Percentiles rank a stretch among this genome's conserved stretches.
Evolutionary conservation across 1,284 basidiomycete species (phyloP).

Genomic region (Xerocomus amazonicus): DNA sequence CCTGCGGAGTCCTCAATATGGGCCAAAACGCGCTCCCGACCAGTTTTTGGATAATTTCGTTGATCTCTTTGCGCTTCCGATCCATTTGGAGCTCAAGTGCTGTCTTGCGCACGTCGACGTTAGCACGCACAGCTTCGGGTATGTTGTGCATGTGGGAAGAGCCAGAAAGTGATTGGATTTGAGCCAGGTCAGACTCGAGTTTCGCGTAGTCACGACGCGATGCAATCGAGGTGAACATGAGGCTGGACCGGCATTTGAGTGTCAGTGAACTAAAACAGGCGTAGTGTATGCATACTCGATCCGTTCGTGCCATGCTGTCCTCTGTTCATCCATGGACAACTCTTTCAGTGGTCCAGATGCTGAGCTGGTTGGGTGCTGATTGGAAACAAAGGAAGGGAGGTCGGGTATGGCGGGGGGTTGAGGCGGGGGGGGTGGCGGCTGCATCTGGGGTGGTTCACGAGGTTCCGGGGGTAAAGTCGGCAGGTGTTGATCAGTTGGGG

Average conservation of each 20-base stretch:
- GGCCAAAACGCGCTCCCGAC: conserved; percentile 31
- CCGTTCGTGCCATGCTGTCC: conserved; percentile 31
- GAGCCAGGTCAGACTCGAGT: conserved; percentile 30
- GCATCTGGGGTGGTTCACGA: conserved; percentile 14
- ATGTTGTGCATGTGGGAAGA: conserved; percentile 19
- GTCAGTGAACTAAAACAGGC: background rate
- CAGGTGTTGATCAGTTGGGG: background rate
- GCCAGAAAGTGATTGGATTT: conserved; percentile 15
- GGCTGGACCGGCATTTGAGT: conserved; percentile 13
- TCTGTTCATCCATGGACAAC: conserved; percentile 31
- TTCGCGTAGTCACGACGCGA: conserved; percentile 30
- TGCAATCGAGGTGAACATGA: conserved; percentile 32
- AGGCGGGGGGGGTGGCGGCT: conserved; percentile 17
- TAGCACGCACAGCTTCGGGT: conserved; percentile 14
- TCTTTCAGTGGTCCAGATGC: conserved; percentile 10
- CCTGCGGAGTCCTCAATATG: conserved; percentile 22
- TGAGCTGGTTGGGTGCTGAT: conserved; percentile 6
- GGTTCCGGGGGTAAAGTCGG: conserved; percentile 18
- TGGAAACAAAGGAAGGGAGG: conserved; percentile 19
- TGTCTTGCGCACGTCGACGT: conserved; percentile 16
- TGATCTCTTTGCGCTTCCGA: conserved; percentile 31
- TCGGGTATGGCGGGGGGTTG: conserved; percentile 16
- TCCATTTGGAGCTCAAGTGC: conserved; percentile 23
- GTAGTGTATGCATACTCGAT: conserved; percentile 26
- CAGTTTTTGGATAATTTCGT: conserved; percentile 26